Evolutionary conservation across 305 asterid genomes (phyloP).

Genomic region (Solanum hybrid): DNA sequence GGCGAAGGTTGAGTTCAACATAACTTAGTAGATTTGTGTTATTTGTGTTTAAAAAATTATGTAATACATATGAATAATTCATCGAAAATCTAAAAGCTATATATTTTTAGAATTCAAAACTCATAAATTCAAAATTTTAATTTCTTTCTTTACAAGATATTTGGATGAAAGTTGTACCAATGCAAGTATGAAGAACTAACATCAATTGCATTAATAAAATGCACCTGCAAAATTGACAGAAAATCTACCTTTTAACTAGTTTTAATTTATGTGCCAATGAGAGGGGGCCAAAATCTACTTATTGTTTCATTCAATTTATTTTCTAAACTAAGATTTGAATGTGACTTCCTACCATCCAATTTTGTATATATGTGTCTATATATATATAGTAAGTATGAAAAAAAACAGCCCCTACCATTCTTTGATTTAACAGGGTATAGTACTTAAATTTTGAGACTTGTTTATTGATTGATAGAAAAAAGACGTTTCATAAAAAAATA

Average conservation of each 20-base stretch:
- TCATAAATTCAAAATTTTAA: neutral
- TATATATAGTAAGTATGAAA: neutral
- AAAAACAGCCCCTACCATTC: neutral
- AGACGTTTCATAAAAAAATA: neutral
- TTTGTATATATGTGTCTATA: neutral
- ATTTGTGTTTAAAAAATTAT: neutral
- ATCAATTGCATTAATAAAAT: neutral
- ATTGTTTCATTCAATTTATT: neutral
- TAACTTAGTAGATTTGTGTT: neutral
- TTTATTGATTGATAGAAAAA: neutral
- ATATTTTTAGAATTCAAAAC: neutral
- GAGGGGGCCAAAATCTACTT: neutral
- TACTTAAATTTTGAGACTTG: neutral
- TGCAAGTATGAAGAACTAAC: neutral
- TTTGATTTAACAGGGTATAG: neutral
- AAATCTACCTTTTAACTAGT: neutral
- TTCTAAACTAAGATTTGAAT: neutral
- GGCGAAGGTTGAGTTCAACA: neutral
- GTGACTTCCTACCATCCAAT: neutral
- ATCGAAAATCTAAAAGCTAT: neutral
- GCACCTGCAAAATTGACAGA: neutral
- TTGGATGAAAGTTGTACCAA: neutral
- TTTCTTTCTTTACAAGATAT: neutral
- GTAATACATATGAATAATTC: neutral
- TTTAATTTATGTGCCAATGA: neutral